phyloP scores from a whole-genome alignment of 1,139 yeast species.

The Geotrichum aggregatum region DNA sequence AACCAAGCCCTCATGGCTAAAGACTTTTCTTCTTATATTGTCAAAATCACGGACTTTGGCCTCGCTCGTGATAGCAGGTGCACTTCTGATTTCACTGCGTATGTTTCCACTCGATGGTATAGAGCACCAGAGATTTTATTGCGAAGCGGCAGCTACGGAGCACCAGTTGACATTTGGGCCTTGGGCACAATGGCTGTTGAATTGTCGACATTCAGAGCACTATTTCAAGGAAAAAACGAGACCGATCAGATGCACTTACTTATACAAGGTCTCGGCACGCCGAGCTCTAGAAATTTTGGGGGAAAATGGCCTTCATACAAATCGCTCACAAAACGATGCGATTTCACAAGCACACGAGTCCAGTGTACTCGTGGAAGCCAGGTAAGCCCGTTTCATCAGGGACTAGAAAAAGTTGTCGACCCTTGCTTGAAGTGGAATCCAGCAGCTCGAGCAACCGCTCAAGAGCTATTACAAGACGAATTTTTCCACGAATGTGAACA shows the following conservation, averaged over 20 bases:
- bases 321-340: constrained; percentile 10
- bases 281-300: constrained; percentile 28
- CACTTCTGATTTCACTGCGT: constrained; percentile 55
- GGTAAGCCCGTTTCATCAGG: constrained; percentile 2
- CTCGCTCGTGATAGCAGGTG: constrained; percentile 64
- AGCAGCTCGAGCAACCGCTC: constrained; percentile 56
- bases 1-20: constrained; percentile 36
- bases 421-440: constrained; percentile 52
- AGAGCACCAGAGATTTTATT: constrained; percentile 88
- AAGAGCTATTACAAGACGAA: constrained; percentile 60
- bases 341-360: constrained; percentile 5
- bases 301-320: constrained; percentile 32
- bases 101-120: constrained; percentile 95
- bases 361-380: constrained; percentile 11
- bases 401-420: constrained; percentile 24
- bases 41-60: constrained; percentile 91
- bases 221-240: constrained; percentile 80
- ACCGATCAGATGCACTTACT: constrained; percentile 71
- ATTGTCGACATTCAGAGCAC: constrained; percentile 66
- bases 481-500: constrained; percentile 42
- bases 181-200: constrained; percentile 85
- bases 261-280: constrained; percentile 58
- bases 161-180: constrained; percentile 91
- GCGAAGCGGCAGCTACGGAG: constrained; percentile 60
- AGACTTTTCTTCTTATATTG: constrained; percentile 45